Evolutionary conservation across 192 early-diverging fungal genomes (phyloP).

Genomic region (Geranomyces variabilis): DNA sequence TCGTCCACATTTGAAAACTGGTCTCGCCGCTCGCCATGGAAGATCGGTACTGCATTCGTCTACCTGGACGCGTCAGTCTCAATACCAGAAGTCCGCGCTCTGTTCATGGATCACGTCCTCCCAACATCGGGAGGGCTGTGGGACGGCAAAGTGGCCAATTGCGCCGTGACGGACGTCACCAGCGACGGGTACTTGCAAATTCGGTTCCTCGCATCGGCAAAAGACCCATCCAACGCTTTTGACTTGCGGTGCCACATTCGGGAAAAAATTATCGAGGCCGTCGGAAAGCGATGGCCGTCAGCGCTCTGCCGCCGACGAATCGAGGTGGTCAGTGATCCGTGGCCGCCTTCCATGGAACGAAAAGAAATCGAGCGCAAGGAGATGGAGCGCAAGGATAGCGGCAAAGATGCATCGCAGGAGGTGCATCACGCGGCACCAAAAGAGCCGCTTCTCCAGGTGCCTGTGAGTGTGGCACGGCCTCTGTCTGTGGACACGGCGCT

Average conservation of each 20-base stretch:
- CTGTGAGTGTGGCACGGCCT: background rate
- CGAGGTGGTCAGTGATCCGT: slow-evolving; percentile 10
- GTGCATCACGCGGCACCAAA: background rate
- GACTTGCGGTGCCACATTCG: slow-evolving; percentile 36
- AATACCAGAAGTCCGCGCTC: slow-evolving; percentile 17
- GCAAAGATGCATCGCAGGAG: background rate
- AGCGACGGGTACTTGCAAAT: slow-evolving; percentile 23
- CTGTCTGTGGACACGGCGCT: slow-evolving; percentile 8
- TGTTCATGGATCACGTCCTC: slow-evolving; percentile 25
- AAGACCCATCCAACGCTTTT: slow-evolving; percentile 18
- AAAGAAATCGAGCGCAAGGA: background rate
- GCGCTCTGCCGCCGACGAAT: slow-evolving; percentile 19
- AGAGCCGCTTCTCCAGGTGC: slow-evolving; percentile 4
- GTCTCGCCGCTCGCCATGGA: slow-evolving; percentile 39
- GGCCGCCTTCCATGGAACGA: background rate
- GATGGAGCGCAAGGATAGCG: background rate
- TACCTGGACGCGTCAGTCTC: slow-evolving; percentile 29
- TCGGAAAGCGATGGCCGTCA: slow-evolving; percentile 19
- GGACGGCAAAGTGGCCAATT: slow-evolving; percentile 38
- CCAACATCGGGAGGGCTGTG: slow-evolving; percentile 36
- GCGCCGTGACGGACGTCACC: slow-evolving; percentile 29
- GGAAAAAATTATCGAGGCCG: slow-evolving; percentile 19
- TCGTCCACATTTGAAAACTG: slow-evolving; percentile 37
- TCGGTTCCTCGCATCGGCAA: slow-evolving; percentile 22
- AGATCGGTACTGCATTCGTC: slow-evolving; percentile 29